These are phyloP conservation scores for Cutaneotrichosporon sp. DNA, from an alignment of 1,284 basidiomycete genomes.

Conservation along the genomic window DNA sequence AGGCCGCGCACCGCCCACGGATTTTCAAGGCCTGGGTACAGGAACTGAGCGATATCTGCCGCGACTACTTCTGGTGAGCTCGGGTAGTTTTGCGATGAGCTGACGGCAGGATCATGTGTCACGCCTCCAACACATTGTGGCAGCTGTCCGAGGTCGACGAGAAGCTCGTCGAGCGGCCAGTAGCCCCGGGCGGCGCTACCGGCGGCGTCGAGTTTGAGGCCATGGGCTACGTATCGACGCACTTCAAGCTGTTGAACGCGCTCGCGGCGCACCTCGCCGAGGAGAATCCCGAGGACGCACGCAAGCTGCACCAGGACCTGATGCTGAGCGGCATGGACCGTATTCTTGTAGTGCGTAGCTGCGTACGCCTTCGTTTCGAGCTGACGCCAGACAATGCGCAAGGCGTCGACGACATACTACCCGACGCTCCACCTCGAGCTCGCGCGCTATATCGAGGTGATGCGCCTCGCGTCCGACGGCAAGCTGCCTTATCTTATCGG, in stretches of 20 bases:
- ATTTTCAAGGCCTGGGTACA: constrained; percentile 87
- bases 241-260: constrained; percentile 76
- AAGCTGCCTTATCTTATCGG: constrained; percentile 43
- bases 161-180: constrained; percentile 75
- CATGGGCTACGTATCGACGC: constrained; percentile 83
- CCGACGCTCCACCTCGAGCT: constrained; percentile 86
- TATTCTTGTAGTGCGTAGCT: constrained; percentile 42
- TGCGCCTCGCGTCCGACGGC: constrained; percentile 37
- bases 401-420: constrained; percentile 87
- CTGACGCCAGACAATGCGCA: constrained; percentile 68
- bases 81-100: neutral
- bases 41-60: constrained; percentile 80
- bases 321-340: constrained; percentile 80
- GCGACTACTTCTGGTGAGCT: constrained; percentile 82
- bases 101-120: constrained; percentile 74
- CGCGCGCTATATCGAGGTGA: constrained; percentile 69
- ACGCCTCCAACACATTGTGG: constrained; percentile 89
- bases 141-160: constrained; percentile 73
- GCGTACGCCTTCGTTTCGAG: neutral
- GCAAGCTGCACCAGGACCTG: constrained; percentile 73
- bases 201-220: constrained; percentile 98
- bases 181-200: constrained; percentile 95
- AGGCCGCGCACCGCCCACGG: constrained; percentile 69
- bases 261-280: constrained; percentile 61
- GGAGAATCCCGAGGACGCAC: constrained; percentile 60